phyloP scores from a whole-genome alignment of 352 stramenopile species.

The Phytophthora agathidicida region DNA sequence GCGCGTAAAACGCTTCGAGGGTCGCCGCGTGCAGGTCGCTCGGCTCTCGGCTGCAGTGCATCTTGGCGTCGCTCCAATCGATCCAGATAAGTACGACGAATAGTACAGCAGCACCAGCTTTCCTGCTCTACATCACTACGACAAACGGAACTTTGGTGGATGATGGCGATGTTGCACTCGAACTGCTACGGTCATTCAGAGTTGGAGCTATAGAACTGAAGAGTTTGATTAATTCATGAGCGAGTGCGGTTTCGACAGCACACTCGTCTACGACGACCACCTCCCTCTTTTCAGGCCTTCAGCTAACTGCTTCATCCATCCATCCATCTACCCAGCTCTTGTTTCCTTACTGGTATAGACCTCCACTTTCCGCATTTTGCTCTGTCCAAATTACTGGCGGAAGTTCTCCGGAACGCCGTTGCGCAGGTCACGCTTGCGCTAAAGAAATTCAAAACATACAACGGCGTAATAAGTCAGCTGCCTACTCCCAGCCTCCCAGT shows the following conservation, averaged over 20 bases:
- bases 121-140: no score
- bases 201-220: no score
- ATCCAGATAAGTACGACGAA: slow-evolving; percentile 23
- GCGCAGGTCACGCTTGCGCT: slow-evolving; percentile 51
- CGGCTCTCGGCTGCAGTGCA: not conserved
- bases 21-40: slow-evolving; percentile 19
- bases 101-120: not conserved
- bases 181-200: no score
- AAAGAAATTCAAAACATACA: not conserved
- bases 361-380: not conserved
- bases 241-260: slow-evolving; percentile 10
- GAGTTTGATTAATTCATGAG: slow-evolving; percentile 3
- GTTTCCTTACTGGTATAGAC: not conserved
- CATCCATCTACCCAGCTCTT: slow-evolving; percentile 1
- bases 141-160: no score
- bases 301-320: not conserved
- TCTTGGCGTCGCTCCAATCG: not conserved
- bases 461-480: not conserved
- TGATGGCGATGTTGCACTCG: no score
- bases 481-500: no score
- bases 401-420: slow-evolving; percentile 64
- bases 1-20: slow-evolving; percentile 60
- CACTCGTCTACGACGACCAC: not conserved
- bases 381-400: slow-evolving; percentile 46
- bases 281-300: not conserved